Evolutionary conservation across 2,329 filamentous ascomycete species (phyloP), one percentile per base, ranked within the genome.

Genomic region (Tolypocladium nubicola): DNA sequence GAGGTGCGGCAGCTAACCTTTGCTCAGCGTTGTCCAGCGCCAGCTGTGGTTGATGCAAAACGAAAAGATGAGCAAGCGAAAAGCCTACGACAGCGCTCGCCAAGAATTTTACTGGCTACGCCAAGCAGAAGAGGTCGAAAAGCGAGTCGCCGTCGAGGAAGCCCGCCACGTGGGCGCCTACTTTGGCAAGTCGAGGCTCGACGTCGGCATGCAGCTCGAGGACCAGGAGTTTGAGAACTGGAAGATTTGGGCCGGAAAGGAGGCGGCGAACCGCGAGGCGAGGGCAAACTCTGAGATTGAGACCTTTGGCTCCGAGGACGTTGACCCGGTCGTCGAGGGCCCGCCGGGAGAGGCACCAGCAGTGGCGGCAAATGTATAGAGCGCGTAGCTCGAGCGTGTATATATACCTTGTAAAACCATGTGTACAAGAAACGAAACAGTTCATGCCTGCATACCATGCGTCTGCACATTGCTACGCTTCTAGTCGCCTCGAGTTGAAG

Each of bases 41-140:
- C 93, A 97, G 70, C 70, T 94, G 59, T 96, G 86, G 82, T 80
- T 97, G 60, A 89, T 96, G 76, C 73, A 88, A 56, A 83, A 83
- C 61, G 66, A 78, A 10, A 75, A 77, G 55, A 79, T 89, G 69
- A 80, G 78, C 54, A 82, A 82, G 68, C 77, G 80, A 45, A 72
- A 82, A 63, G 91, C 94, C 38, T 99, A 99, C 76, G 93, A 97
- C 73, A 76, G 79, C 57, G 91, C 89, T 9, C 88, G 94, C 59
- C 87, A 86, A 63, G 93, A 99, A 71, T 96, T 97, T 74, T 99
- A 99, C 76, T 77, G 81, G 52, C 74, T 93, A 61, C 87, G 94
- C 59, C 87, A 96, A 65, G 79, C 84, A 59, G 86, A 95, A 65
- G 91, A 97, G 62, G 82, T 96, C 53, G 85, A 93, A 74, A 81